Evolutionary conservation across 805 yeast genomes (phyloP).

Genomic region (Wickerhamiella slavikovae): DNA sequence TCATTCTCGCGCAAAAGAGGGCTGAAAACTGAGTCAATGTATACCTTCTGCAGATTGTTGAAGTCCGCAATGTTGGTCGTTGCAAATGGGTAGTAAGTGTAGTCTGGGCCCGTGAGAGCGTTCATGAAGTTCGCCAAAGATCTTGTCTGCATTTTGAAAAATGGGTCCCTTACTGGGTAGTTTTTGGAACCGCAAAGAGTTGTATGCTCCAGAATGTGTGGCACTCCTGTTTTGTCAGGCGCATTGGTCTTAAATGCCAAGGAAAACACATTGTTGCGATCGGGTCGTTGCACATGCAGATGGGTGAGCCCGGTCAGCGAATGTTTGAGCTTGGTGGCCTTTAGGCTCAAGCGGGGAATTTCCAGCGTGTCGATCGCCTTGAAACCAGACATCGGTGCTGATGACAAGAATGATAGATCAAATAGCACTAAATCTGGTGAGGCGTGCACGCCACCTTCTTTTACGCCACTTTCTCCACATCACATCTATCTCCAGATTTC

Average conservation of each 20-base stretch:
- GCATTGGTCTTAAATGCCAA: conserved; percentile 87
- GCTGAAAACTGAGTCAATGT: conserved; percentile 66
- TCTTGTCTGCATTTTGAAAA: conserved; percentile 88
- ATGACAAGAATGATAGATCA: too few relatives aligned
- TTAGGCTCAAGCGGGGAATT: conserved; percentile 63
- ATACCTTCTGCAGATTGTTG: conserved; percentile 66
- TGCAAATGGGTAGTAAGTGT: conserved; percentile 88
- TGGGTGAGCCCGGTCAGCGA: conserved; percentile 54
- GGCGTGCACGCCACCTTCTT: too few relatives aligned
- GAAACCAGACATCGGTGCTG: conserved; percentile 40
- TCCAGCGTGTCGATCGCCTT: conserved; percentile 39
- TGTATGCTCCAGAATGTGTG: conserved; percentile 91
- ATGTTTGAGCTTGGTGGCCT: conserved; percentile 60
- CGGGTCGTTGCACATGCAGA: conserved; percentile 68
- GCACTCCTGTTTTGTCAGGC: conserved; percentile 86
- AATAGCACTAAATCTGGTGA: too few relatives aligned
- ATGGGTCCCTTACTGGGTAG: conserved; percentile 91
- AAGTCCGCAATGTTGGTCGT: conserved; percentile 76
- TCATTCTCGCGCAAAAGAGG: conserved; percentile 66
- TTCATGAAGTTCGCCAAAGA: conserved; percentile 95
- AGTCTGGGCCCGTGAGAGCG: conserved; percentile 96
- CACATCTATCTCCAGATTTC: too few relatives aligned
- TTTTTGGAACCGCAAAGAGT: conserved; percentile 84
- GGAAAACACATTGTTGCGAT: conserved; percentile 70
- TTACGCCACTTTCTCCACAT: too few relatives aligned